Base-by-base conservation (phyloP, 1,284 basidiomycete genomes). In the Amylostereum areolatum region DNA sequence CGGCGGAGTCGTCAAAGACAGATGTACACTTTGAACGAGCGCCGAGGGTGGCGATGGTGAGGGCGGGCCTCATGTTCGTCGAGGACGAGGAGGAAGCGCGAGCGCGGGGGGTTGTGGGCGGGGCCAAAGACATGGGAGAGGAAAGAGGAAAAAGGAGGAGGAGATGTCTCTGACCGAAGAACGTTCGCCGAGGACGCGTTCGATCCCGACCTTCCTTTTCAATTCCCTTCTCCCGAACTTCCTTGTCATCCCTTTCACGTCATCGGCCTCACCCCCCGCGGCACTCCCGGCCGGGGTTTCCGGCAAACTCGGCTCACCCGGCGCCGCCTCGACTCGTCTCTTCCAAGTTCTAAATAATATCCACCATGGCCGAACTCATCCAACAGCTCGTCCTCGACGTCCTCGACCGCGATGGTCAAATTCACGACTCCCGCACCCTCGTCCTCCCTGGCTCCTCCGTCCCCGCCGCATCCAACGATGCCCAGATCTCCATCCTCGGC, bases 401-500 rank as follows among this genome's bases (percentile, higher is more conserved):
- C 33, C 78, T 96, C 52, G 78, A 88, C 53, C 62, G 69, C 11
- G 58, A 75, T 41, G 77, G 73, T 1, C 67, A 67, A 1, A 88
- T 96, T 56, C 60, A 75, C 37, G 93, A 97, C 65, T 88, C 92
- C 12, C 77, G 92, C 54, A 64, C 74, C 36, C 76, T 96, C 32
- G 62, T 73, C 31, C 70, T 92, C 49, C 83, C 86, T n/a, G 83
- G 81, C 30, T 73, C 85, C 58, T 71, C 73, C 29, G 64, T 69
- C 29, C 72, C 71, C 33, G 83, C 85, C 2, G 65, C 73, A 12
- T 78, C 82, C 48, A 81, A 84, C 63, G 85, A 90, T 63, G 78
- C 78, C 45, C 93, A 96, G 71, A 83, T 85, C 57, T 74, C 76
- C 49, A 80, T 97, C 59, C 84, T 94, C 49, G 90, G 90, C 56